Evolutionary conservation across 345 rosid species (phyloP).

Genomic region (Populus davidiana): DNA sequence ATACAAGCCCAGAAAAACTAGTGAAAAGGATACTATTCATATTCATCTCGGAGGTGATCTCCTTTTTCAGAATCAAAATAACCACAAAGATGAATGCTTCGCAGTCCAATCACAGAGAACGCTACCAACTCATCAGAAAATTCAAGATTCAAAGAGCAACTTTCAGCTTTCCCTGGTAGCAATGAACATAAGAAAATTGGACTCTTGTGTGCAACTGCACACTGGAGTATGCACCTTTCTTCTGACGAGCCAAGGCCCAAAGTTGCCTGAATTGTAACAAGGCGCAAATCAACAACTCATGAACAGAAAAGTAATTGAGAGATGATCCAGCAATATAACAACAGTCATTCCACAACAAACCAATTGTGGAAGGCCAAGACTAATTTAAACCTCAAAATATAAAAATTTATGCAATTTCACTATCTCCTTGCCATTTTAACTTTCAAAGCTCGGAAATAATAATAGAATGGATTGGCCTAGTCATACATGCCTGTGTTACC

Average conservation of each 20-base stretch:
- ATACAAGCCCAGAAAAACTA: background rate
- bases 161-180: conserved; percentile 64
- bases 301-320: background rate
- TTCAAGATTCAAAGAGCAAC: conserved; percentile 72
- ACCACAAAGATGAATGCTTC: conserved; percentile 88
- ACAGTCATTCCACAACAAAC: background rate
- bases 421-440: background rate
- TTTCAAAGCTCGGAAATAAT: background rate
- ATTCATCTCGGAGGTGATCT: conserved; percentile 51
- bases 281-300: conserved; percentile 7
- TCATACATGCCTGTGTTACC: conserved; percentile 67
- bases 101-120: conserved; percentile 67
- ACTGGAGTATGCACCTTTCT: conserved; percentile 71
- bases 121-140: conserved; percentile 65
- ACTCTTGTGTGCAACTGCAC: conserved; percentile 54
- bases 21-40: conserved; percentile 67
- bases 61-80: conserved; percentile 56
- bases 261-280: conserved; percentile 60
- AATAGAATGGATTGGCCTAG: background rate
- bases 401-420: background rate
- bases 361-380: background rate
- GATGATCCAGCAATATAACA: background rate
- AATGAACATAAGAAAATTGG: conserved; percentile 75
- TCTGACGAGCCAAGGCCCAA: conserved; percentile 64
- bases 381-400: background rate